These are phyloP conservation scores for Atalantia buxifolia DNA, from an alignment of 345 rosid genomes.

Conservation along the genomic window DNA sequence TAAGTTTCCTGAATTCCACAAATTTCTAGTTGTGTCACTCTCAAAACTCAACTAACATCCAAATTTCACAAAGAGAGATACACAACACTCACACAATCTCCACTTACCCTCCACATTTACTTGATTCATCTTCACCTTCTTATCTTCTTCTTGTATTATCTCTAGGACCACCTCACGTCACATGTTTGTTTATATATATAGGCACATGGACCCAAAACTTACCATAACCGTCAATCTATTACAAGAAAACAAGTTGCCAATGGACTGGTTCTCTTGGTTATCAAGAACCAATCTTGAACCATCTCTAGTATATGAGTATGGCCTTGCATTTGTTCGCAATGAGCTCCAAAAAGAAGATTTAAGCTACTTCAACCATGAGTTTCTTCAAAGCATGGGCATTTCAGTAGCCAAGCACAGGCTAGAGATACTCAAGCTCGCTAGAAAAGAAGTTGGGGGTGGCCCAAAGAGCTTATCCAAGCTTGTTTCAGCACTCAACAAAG, in stretches of 20 bases:
- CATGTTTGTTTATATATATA: background rate
- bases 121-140: slow-evolving; percentile 13
- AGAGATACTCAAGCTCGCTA: slow-evolving; percentile 76
- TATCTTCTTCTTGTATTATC: slow-evolving; percentile 14
- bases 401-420: slow-evolving; percentile 71
- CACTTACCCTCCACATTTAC: slow-evolving; percentile 28
- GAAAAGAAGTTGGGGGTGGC: slow-evolving; percentile 33
- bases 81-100: background rate
- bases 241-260: slow-evolving; percentile 4
- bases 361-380: slow-evolving; percentile 69
- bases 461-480: slow-evolving; percentile 34
- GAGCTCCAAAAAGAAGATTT: slow-evolving; percentile 69
- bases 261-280: slow-evolving; percentile 95
- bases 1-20: slow-evolving; percentile 13
- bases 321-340: slow-evolving; percentile 52
- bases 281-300: slow-evolving; percentile 60
- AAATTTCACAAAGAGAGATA: slow-evolving; percentile 13
- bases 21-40: slow-evolving; percentile 16
- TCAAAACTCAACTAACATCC: slow-evolving; percentile 43
- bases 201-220: no score
- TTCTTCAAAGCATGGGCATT: slow-evolving; percentile 76
- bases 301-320: slow-evolving; percentile 58
- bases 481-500: slow-evolving; percentile 32
- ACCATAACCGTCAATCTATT: background rate
- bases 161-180: slow-evolving; percentile 19